Base-by-base conservation (phyloP, 2,329 filamentous ascomycete species). In the Chalara sp. region DNA sequence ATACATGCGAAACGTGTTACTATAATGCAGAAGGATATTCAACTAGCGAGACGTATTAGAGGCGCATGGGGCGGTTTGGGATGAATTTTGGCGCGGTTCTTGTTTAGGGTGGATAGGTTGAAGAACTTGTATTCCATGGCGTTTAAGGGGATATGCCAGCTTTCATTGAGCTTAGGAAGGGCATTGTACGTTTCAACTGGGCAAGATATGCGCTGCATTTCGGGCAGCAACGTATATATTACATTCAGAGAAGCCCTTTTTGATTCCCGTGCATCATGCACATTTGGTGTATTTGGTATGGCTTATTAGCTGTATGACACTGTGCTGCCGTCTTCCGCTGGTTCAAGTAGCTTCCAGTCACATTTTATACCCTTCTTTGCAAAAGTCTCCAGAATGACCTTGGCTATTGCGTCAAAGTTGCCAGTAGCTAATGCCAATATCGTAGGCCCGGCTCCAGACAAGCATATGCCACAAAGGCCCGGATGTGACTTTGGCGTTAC, bases 21-120 rank as follows among this genome's bases (percentile, higher is more conserved):
- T 39, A 95, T 96, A 62, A 92, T 95, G 88, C 90, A 93, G 70
- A 96, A 96, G 73, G 93, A 97, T 70, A 96, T 99, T 62, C 92
- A 96, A 72, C 79, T 97, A 54, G 92, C 92, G 21, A 76, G 87
- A 63, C 74, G 87, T 58, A 90, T 92, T 70, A 76, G 87, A 47
- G 87, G 87, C 10, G 79, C 84, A 44, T 91, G 86, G 86, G 87
- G 83, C 44, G 86, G 86, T 60, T 76, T 72, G 71, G 85, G 70
- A 71, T 79, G 47, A 55, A 31, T 21, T 21, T 21, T 21, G 3
- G 21, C 21, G 21, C 21, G 21, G 21, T 3, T 21, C 21, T 21
- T 21, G 21, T 21, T 21, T 21, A 21, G 21, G 21, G 21, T 21
- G 21, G 21, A 21, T 21, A 21, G 21, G 21, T 21, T 21, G 21